A percentile compares a stretch with the other conserved stretches of the same genome.
These are phyloP conservation scores for Rostrohypoxylon terebratum DNA, from an alignment of 495 filamentous ascomycete genomes.

Conservation along the genomic window DNA sequence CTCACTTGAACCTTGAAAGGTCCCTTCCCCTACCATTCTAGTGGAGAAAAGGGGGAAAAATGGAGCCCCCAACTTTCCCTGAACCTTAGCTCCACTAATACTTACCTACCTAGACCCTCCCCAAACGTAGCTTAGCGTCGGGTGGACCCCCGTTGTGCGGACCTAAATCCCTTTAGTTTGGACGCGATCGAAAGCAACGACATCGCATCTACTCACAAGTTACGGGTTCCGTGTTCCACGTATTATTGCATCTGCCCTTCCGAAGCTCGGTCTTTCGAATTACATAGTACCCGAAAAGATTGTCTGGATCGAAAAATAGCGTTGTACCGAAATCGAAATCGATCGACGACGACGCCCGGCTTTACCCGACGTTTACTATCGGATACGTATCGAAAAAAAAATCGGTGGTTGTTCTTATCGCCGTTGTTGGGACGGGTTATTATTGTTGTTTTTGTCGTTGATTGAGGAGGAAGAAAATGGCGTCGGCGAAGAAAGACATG, in stretches of 20 bases:
- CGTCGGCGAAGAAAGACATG: conserved; percentile 86
- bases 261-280: conserved; percentile 12
- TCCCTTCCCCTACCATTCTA: no score
- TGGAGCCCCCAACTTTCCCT: neutral
- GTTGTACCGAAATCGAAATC: no score
- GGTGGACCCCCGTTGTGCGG: conserved; percentile 19
- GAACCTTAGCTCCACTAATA: neutral
- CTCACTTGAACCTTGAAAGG: conserved; percentile 14
- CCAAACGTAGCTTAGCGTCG: conserved; percentile 21
- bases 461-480: conserved; percentile 60
- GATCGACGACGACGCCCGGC: no score
- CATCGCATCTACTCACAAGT: conserved; percentile 36
- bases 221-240: conserved; percentile 9
- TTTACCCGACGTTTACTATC: no score
- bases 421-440: neutral
- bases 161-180: conserved; percentile 21
- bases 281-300: no score
- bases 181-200: conserved; percentile 37
- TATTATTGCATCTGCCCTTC: neutral
- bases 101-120: no score
- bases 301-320: no score
- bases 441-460: neutral
- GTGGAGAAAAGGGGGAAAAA: conserved; percentile 22
- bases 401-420: neutral
- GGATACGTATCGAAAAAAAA: neutral